Evolutionary conservation across 805 yeast species (phyloP).

Genomic region (Starmerella davenportii): DNA sequence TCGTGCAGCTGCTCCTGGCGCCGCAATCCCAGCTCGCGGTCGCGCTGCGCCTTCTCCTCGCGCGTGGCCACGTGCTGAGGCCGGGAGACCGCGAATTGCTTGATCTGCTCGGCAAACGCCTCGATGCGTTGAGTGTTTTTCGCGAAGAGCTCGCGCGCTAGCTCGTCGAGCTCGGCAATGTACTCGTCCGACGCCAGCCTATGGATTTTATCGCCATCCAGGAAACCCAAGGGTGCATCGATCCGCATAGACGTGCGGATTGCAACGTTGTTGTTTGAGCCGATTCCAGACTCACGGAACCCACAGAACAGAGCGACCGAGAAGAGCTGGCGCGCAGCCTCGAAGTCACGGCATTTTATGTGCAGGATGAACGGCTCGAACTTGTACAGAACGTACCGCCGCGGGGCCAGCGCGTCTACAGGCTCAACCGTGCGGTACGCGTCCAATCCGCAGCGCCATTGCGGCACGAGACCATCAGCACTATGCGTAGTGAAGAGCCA

Average conservation of each 20-base stretch:
- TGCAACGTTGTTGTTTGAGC: constrained; percentile 60
- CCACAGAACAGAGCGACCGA: constrained; percentile 69
- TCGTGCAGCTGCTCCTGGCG: background rate
- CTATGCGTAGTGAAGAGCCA: constrained; percentile 75
- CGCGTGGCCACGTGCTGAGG: background rate
- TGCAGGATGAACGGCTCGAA: constrained; percentile 76
- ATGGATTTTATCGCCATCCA: constrained; percentile 22
- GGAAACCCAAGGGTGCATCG: constrained; percentile 60
- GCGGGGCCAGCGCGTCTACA: constrained; percentile 6
- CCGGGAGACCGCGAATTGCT: background rate
- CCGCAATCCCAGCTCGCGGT: constrained; percentile 7
- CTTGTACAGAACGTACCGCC: constrained; percentile 53
- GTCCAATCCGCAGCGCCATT: constrained; percentile 19
- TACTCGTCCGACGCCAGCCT: constrained; percentile 37
- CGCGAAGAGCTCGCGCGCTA: constrained; percentile 44
- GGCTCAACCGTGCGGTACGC: constrained; percentile 10
- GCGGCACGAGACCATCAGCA: constrained; percentile 25
- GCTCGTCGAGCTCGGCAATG: constrained; percentile 31
- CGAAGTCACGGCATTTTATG: constrained; percentile 51
- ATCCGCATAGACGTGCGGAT: constrained; percentile 53
- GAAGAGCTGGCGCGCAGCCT: constrained; percentile 42
- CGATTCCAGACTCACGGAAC: constrained; percentile 74
- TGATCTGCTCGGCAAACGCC: constrained; percentile 22
- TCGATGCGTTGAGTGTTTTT: constrained; percentile 47
- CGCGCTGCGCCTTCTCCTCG: constrained; percentile 29